Conservation (phyloP, 129 eudicot species). For the Flaveria bidentis region DNA sequence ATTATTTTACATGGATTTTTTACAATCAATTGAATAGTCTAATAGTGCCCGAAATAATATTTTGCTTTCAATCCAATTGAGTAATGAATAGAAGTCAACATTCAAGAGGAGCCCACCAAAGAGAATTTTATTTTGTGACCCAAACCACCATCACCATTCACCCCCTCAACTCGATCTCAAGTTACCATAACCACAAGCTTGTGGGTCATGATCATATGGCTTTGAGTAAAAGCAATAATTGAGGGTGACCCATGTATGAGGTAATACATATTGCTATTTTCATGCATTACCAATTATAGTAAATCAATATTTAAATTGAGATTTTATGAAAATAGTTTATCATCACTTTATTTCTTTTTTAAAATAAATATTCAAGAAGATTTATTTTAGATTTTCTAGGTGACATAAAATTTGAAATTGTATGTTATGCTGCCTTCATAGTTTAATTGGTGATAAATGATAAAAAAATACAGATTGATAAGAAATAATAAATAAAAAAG, state of each 20-base stretch:
- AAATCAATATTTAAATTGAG: neutral
- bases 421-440: neutral
- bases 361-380: neutral
- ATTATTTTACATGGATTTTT: neutral
- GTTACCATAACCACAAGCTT: conserved; percentile 38
- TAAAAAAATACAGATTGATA: too few relatives aligned
- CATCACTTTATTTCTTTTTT: neutral
- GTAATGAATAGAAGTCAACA: conserved; percentile 22
- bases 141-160: conserved; percentile 4
- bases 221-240: conserved; percentile 38
- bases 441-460: too few relatives aligned
- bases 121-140: conserved; percentile 30
- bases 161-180: conserved; percentile 14
- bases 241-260: conserved; percentile 33
- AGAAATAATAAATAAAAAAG: too few relatives aligned
- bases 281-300: conserved; percentile 28
- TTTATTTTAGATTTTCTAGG: neutral
- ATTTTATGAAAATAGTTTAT: neutral
- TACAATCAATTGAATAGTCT: neutral
- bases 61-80: conserved; percentile 1
- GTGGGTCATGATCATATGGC: conserved; percentile 30
- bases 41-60: conserved; percentile 1
- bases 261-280: conserved; percentile 29
- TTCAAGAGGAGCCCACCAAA: conserved; percentile 37
- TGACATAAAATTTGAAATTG: too few relatives aligned